Evolutionary conservation across 441 rosid species (phyloP), one percentile per base, ranked within the genome.

Genomic region (Sinapis alba): DNA sequence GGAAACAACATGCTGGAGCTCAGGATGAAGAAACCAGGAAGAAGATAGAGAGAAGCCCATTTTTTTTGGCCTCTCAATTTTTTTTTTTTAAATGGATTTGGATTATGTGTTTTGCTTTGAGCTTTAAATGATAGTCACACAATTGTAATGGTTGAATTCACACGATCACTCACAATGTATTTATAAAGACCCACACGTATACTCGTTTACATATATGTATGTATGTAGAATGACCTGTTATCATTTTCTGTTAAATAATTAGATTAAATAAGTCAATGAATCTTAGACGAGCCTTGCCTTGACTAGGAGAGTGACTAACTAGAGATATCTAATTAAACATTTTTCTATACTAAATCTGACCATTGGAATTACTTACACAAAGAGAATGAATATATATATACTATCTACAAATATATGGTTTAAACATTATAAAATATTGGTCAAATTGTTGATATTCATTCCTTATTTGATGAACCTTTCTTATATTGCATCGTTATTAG

Each of bases 1-100:
- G 70, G 86, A 78, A 56, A 85, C 84, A 18, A 83, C 21, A 38
- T 73, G 80, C 6, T 77, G 78, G 54, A 89, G 89, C 28, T 86
- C 80, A 69, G 89, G 90, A 69, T 89, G 85, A 64, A 86, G 62
- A 74, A 78, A 83, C 9, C 72, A 79, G 19, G 82, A 83, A 61
- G 80, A 78, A 5, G 76, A 74, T 19, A 65, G 68, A 62, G 74
- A 81, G 72, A 78, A 78, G 9, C 77, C 83, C 89, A 84, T 85
- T 64, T 50, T 38, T 11, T 16, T 27, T 15, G 36, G n/a, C 34
- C 11, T 56, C 18, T 59, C 3, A 1, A 6, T 30, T 41, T 21
- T 30, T 20, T 23, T 18, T 12, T 6, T 32, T n/a, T n/a, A n/a
- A n/a, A 32, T 32, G 38, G 38, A 9, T 32, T 32, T 32, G 38